Percentiles rank a stretch among this genome's conserved stretches.
phyloP scores from a whole-genome alignment of 352 stramenopile species.

The Lagenidium giganteum region DNA sequence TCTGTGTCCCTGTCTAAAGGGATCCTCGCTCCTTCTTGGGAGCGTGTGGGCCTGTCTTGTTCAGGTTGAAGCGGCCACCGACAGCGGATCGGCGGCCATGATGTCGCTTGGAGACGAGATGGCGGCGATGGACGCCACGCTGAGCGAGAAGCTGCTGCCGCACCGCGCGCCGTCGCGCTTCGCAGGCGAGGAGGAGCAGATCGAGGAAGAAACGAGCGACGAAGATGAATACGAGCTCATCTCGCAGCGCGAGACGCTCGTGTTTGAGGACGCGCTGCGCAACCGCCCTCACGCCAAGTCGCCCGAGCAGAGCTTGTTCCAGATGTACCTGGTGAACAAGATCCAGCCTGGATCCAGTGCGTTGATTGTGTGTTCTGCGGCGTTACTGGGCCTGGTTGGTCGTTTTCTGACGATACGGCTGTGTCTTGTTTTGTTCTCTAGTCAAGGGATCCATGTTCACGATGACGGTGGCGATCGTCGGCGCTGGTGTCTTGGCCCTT shows the following conservation, averaged over 20 bases:
- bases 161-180: constrained; percentile 1
- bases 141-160: no score
- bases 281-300: constrained; percentile 25
- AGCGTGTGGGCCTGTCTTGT: no score
- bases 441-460: constrained; percentile 90
- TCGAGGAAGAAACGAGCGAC: constrained; percentile 8
- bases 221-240: constrained; percentile 66
- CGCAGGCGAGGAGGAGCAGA: constrained; percentile 4
- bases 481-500: constrained; percentile 73
- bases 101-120: no score
- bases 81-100: no score
- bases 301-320: constrained; percentile 42
- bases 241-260: constrained; percentile 70
- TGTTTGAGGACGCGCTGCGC: constrained; percentile 64
- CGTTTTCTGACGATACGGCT: no score
- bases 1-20: no score
- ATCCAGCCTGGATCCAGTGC: constrained; percentile 80
- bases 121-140: no score
- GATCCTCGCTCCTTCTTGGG: no score
- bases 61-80: no score
- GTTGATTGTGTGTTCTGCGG: neutral
- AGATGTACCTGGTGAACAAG: constrained; percentile 75
- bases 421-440: no score
- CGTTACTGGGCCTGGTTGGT: constrained; percentile 1
- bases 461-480: constrained; percentile 85